Percentiles rank a stretch among this genome's conserved stretches.
These are phyloP conservation scores for Verticillium isaacii DNA, from an alignment of 2,329 filamentous ascomycete species.

Conservation along the genomic window DNA sequence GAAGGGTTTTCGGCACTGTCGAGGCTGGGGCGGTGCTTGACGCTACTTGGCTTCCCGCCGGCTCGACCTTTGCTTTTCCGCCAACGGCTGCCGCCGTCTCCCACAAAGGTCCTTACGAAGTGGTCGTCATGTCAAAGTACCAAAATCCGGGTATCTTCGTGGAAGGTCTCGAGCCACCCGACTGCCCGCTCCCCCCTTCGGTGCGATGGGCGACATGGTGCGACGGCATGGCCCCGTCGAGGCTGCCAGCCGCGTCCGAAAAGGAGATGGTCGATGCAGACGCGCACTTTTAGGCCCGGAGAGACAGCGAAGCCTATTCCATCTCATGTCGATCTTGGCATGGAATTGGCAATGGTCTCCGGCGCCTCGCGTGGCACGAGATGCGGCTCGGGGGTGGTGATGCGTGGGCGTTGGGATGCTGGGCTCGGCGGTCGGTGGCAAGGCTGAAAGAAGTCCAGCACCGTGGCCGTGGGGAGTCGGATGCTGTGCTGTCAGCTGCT, in stretches of 20 bases:
- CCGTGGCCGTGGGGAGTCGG: background rate
- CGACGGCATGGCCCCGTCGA: background rate
- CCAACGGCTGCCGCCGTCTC: background rate
- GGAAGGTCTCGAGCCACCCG: background rate
- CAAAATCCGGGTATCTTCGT: background rate
- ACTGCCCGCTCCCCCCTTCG: background rate
- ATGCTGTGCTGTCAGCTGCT: background rate
- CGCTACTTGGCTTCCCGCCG: slow-evolving; percentile 1
- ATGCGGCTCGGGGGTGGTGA: background rate
- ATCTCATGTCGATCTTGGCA: background rate
- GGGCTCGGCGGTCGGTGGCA: background rate
- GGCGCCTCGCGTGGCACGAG: background rate
- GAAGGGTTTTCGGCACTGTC: background rate
- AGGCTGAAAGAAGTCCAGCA: background rate
- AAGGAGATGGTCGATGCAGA: background rate
- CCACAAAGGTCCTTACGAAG: background rate
- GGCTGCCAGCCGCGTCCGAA: background rate
- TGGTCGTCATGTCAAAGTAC: background rate
- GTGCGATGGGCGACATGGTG: background rate
- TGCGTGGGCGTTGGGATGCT: background rate
- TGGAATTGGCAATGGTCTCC: background rate
- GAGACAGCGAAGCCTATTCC: background rate
- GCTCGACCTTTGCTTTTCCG: background rate
- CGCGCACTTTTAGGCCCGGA: background rate
- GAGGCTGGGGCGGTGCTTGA: slow-evolving; percentile 4